Evolutionary conservation across 805 yeast genomes (phyloP), one percentile per base, ranked within the genome.

Genomic region (Candida wancherniae): DNA sequence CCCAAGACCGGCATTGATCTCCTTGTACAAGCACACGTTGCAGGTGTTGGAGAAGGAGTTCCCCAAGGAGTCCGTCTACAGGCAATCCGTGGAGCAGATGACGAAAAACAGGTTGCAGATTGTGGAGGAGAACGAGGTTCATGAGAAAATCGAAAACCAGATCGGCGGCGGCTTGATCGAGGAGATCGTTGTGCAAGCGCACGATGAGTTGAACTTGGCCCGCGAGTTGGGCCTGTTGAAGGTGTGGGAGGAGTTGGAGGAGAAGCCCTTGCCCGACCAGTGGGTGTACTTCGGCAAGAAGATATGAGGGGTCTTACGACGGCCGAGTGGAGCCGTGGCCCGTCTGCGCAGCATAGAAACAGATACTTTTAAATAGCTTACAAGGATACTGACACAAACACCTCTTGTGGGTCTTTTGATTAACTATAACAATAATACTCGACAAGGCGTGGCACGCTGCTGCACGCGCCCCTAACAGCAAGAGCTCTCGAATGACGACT

Each of bases 101-200:
- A 84, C 92, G 30, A 71, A 70, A 45, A 69, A 80, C 51, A 75
- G 95, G 53, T 67, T 80, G 53, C 62, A 66, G 25, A 65, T 82
- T 29, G 94, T 84, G 13, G 77, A 82, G 52, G 50, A 58, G 26
- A 71, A 72, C 39, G 84, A 77, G 42, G 72, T 76, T 32, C 59
- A 70, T 24, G 81, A 72, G 47, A 73, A 67, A 40, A 82, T 85
- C 45, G 95, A 85, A 63, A 61, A 67, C 41, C 61, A 75, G 54
- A 80, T 85, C 42, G 94, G 94, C 12, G 77, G 80, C 40, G 95
- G 95, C 2, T 71, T 85, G 48, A 78, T 84, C 41, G 95, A 85
- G 61, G 94, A 85, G 64, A 62, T 85, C 36, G 52, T 85, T 33
- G 69, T 84, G 37, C 94, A 85, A 64, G 94, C 94, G 10, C 73